Conservation (phyloP, 768 basidiomycete species). For the Termitomyces sp. region DNA sequence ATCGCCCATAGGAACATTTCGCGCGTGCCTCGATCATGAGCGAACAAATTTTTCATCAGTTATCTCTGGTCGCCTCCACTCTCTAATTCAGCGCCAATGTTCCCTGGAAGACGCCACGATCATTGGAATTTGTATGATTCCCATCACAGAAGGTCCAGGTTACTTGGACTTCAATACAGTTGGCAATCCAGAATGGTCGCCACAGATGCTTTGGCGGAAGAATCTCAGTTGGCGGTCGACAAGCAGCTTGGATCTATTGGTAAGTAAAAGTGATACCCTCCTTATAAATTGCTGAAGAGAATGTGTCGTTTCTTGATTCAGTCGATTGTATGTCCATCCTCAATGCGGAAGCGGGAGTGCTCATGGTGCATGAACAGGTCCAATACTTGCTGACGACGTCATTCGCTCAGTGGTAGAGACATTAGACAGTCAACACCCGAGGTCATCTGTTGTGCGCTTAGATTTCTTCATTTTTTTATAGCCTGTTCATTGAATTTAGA, state of each 20-base stretch:
- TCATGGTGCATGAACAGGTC: not conserved
- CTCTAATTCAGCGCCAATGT: not conserved
- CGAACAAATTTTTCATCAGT: not conserved
- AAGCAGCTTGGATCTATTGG: not conserved
- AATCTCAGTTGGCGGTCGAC: not conserved
- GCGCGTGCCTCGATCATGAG: not conserved
- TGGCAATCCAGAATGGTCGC: not conserved
- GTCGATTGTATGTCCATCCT: not conserved
- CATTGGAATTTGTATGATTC: not conserved
- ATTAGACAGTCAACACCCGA: not conserved
- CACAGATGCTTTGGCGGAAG: not conserved
- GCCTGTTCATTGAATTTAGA: not conserved
- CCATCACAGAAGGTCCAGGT: not conserved
- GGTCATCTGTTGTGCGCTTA: not conserved
- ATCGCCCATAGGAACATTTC: not conserved
- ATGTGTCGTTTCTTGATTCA: not conserved
- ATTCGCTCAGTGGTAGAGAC: not conserved
- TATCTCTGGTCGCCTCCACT: not conserved
- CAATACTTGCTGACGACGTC: not conserved
- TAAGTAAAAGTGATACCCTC: not conserved
- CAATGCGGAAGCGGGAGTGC: not conserved
- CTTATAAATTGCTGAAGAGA: not conserved
- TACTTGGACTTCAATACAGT: not conserved
- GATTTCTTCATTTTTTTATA: not conserved
- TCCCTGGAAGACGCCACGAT: not conserved